Base-by-base conservation (phyloP, 2,329 filamentous ascomycete species). In the Cladosporium sp. region DNA sequence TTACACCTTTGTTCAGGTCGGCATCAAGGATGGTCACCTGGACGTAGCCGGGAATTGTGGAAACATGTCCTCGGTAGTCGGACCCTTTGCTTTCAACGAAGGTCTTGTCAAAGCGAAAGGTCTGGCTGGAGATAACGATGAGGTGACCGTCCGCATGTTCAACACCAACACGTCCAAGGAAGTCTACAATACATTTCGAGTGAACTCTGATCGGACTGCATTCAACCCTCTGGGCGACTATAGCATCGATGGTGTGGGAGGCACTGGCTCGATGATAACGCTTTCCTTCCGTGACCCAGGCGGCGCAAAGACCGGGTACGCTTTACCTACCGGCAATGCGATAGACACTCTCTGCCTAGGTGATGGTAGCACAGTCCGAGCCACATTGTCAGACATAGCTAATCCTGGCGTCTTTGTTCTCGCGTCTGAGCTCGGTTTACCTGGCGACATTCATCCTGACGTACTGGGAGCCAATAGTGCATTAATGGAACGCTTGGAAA, bases 161-260 rank as follows among this genome's bases (percentile, higher is more conserved):
- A 89, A 90, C 64, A 88, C 84, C 1, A 89, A 89, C 59, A 89
- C 86, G 0, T 70, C 70, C 14, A 87, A 87, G 62, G 66, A 83
- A 22, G 80, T 87, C 53, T 68, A 77, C 40, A 75, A 80, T 1
- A 77, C 71, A 0, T 86, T 87, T 58, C 68, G 72, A 0, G 72
- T 84, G 2, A 74, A 73, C 1, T 73, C 69, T 0, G 73, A 79
- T 53, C 73, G 73, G 2, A 69, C 74, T 11, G 58, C 55, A 10
- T 66, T 69, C 7, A 54, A 64, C 19, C 58, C 61, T 9, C 46
- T 48, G 13, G 83, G 83, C 0, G 72, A 78, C 9, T 84, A 83
- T 61, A 67, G 70, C 1, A 84, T 87, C 57, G 83, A 85, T 60
- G 84, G 84, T 0, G 84, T 86, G 0, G 70, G 79, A 2, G 82